Evolutionary conservation across 2,329 filamentous ascomycete genomes (phyloP), one percentile per base, ranked within the genome.

Genomic region (Epichloe uncinata): DNA sequence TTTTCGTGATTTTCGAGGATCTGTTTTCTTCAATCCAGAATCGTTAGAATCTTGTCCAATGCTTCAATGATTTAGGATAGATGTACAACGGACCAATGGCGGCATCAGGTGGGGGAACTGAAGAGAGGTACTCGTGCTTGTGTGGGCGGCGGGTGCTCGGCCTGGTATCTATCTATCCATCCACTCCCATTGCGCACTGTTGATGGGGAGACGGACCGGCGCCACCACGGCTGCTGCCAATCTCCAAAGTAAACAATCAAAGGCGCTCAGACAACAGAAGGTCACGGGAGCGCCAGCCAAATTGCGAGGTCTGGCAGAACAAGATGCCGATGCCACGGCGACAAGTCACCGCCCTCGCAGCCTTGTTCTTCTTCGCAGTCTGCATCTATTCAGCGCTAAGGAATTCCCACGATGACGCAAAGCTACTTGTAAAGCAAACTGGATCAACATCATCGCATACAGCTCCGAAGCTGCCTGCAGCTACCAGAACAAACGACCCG

Each of bases 301-400:
- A 3, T 30, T 30, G 26, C 8, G 26, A 30, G 26, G 8, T 30
- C 26, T 30, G 26, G 8, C 8, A 30, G 8, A 30, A 34, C 38
- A 42, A 22, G 54, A 55, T 50, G 61, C 52, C 47, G 4, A 66
- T 68, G 63, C 67, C 68, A 53, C 67, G 66, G 55, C 68, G 70
- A 50, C 55, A 50, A 47, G 15, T 41, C 33, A 30, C 47, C 50
- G 53, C 66, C 18, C 51, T 63, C 43, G 60, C 60, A 53, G 61
- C 61, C 30, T 43, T 70, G 50, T 56, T 66, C 50, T 65, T 71
- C 57, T 55, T 72, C 53, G 55, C 63, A 50, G 55, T 73, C 45
- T 72, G 66, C 54, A 52, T 55, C 42, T 69, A 65, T 45, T 58
- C 61, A 7, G 49, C 62, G 1, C 48, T 61, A 4, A 55, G 54